phyloP scores from a whole-genome alignment of 805 yeast species.

The Starmerella gropengiesseri region DNA sequence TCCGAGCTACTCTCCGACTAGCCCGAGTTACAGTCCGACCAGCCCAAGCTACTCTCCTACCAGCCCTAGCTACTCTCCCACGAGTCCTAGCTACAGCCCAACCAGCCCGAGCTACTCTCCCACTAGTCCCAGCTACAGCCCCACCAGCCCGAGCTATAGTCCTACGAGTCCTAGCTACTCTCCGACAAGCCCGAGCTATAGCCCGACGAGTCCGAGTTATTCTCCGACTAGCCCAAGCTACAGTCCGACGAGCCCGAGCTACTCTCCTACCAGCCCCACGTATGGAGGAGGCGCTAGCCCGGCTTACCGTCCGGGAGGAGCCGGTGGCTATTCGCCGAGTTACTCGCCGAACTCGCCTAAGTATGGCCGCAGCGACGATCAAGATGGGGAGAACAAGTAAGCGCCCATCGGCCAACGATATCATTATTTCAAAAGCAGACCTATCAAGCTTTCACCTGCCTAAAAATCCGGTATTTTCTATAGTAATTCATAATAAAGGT shows the following conservation, averaged over 20 bases:
- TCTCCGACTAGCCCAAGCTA: slow-evolving; percentile 63
- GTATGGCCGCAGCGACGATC: slow-evolving; percentile 4
- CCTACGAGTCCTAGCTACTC: slow-evolving; percentile 61
- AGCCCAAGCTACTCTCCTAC: slow-evolving; percentile 63
- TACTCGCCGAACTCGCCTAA: slow-evolving; percentile 26
- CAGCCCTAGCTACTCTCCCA: slow-evolving; percentile 48
- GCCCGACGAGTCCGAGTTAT: slow-evolving; percentile 71
- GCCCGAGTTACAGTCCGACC: slow-evolving; percentile 43
- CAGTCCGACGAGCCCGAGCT: slow-evolving; percentile 63
- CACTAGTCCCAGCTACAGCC: slow-evolving; percentile 52
- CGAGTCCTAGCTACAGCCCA: slow-evolving; percentile 50
- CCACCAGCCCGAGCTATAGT: slow-evolving; percentile 50
- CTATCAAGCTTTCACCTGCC: too few species aligned
- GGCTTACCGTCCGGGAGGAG: slow-evolving; percentile 63
- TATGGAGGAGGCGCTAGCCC: slow-evolving; percentile 57
- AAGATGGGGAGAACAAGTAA: background rate
- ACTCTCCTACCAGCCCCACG: slow-evolving; percentile 64
- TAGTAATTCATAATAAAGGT: too few species aligned
- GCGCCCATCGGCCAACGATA: background rate
- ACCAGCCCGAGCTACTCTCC: slow-evolving; percentile 62
- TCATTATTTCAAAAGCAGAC: background rate
- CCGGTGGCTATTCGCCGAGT: slow-evolving; percentile 39
- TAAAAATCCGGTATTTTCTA: too few species aligned
- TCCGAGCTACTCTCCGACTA: slow-evolving; percentile 23
- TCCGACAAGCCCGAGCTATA: slow-evolving; percentile 71